These are phyloP conservation scores for Alternaria tenuissima DNA, from an alignment of 2,329 filamentous ascomycete genomes.

Conservation along the genomic window DNA sequence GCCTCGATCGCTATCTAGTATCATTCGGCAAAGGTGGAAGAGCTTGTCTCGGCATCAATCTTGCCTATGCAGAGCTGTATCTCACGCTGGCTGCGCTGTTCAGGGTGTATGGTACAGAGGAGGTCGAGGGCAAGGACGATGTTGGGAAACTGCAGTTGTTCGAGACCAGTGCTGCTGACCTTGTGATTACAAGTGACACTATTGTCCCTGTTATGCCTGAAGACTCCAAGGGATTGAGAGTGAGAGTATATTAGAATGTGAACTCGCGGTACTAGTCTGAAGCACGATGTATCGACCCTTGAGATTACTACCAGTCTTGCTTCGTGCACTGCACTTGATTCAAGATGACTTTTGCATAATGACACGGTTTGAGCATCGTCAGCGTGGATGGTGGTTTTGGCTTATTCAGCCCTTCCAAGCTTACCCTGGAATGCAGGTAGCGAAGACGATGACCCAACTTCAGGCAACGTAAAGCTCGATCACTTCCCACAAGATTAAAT, in stretches of 20 bases:
- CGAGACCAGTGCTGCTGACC: slow-evolving; percentile 4
- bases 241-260: background rate
- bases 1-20: slow-evolving; percentile 27
- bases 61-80: slow-evolving; percentile 13
- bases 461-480: background rate
- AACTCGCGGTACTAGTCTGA: background rate
- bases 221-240: slow-evolving; percentile 3
- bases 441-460: background rate
- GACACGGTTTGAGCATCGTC: background rate
- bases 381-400: background rate
- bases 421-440: background rate
- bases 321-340: background rate
- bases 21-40: slow-evolving; percentile 31
- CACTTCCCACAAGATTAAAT: background rate
- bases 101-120: background rate
- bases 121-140: slow-evolving; percentile 5
- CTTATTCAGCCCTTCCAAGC: background rate
- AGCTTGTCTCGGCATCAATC: slow-evolving; percentile 29
- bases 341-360: background rate
- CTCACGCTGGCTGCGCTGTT: slow-evolving; percentile 1
- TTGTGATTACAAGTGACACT: slow-evolving; percentile 5
- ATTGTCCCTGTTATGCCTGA: slow-evolving; percentile 4
- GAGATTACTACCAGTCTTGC: background rate
- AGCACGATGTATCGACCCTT: background rate
- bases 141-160: slow-evolving; percentile 7